Evolutionary conservation across 2,329 filamentous ascomycete genomes (phyloP), one percentile per base, ranked within the genome.

Genomic region (Tolypocladium amazonense): DNA sequence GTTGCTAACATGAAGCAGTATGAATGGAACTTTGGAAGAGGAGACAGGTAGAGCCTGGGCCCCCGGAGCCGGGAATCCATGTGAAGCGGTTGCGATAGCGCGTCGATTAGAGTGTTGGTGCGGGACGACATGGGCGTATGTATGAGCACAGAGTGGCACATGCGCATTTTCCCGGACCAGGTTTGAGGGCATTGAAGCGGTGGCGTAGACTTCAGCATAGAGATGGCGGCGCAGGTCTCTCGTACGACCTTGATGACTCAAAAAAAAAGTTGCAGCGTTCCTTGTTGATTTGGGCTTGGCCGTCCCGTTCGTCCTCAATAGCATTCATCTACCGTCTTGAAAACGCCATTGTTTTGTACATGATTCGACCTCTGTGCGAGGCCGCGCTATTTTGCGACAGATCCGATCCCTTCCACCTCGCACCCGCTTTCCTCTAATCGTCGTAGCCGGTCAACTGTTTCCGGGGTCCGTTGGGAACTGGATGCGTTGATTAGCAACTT

Each of bases 361-460:
- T 38, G 56, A 35, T 38, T 53, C 38, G 43, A 8, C 33, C 43
- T 50, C 38, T 35, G 30, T 20, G 50, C 50, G 30, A 54, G 50
- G 12, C 50, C 27, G n/a, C n/a, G n/a, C 30, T 23, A 7, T n/a
- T 35, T 35, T 33, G 30, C 6, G 23, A 53, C 30, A 54, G 30
- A 54, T 54, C 11, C 11, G 20, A 37, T 20, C 35, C 50, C 4
- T 12, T 15, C 2, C 9, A 54, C 11, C 20, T 37, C 20, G 20
- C 30, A 8, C 4, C 20, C 30, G 20, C 23, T 33, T 35, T 37
- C 50, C 20, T 79, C 78, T 58, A 65, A 68, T 87, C 84, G 67
- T 85, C 84, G 71, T 84, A 87, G 61, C 83, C 84, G 53, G 75
- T 79, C 63, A 87, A 66, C 64, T 77, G 76, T 76, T 86, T 86